Conservation (phyloP, 2,329 filamentous ascomycete species). For the Aspergillus viridinutans region DNA sequence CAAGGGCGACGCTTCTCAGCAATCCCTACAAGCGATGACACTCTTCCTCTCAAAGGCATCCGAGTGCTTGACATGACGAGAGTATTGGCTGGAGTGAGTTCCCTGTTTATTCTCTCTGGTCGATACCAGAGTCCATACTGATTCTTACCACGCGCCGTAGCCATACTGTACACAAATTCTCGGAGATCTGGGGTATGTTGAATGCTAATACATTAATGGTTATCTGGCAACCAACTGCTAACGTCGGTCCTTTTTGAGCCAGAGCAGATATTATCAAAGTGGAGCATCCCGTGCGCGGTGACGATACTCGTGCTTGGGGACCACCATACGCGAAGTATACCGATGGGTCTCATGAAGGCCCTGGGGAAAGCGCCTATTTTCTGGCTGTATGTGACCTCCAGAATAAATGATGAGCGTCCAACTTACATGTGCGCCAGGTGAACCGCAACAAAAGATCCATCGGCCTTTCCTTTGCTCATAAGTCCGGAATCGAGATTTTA, state of each 20-base stretch:
- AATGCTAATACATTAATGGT: background rate
- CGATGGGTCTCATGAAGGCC: slow-evolving; percentile 53
- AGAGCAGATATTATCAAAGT: slow-evolving; percentile 97
- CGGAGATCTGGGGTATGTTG: slow-evolving; percentile 81
- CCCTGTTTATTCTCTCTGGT: background rate
- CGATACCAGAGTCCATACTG: slow-evolving; percentile 3
- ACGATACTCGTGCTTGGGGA: slow-evolving; percentile 95
- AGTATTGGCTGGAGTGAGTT: slow-evolving; percentile 83
- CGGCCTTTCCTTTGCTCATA: slow-evolving; percentile 83
- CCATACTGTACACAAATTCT: slow-evolving; percentile 97
- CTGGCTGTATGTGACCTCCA: slow-evolving; percentile 60
- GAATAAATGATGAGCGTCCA: background rate
- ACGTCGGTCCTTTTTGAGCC: slow-evolving; percentile 1
- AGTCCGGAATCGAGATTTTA: slow-evolving; percentile 77
- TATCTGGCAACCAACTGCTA: background rate
- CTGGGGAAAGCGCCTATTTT: slow-evolving; percentile 94
- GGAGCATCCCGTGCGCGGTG: slow-evolving; percentile 84
- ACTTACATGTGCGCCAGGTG: slow-evolving; percentile 52
- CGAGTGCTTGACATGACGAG: slow-evolving; percentile 94
- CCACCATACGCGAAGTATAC: slow-evolving; percentile 85
- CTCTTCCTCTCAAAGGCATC: slow-evolving; percentile 74
- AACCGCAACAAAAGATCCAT: slow-evolving; percentile 98
- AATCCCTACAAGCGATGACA: slow-evolving; percentile 38
- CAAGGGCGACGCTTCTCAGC: slow-evolving; percentile 40
- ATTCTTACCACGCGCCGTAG: slow-evolving; percentile 44